A percentile compares a stretch with the other conserved stretches of the same genome.
Evolutionary conservation across 2,329 filamentous ascomycete genomes (phyloP).

Genomic region (Grosmannia huntii): DNA sequence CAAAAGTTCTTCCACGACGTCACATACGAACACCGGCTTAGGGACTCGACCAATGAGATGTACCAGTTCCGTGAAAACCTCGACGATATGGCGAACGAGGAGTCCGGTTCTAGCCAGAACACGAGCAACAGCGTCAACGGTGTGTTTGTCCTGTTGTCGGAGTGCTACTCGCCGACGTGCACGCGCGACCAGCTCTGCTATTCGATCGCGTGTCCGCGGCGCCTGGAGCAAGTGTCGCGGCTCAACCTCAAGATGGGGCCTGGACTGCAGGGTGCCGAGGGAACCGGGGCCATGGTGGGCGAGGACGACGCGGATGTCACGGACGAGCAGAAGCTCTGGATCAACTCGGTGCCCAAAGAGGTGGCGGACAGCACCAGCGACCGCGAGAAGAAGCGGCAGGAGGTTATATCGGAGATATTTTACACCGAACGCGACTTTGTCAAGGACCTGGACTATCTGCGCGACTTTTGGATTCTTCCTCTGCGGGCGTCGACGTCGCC

Average conservation of each 20-base stretch:
- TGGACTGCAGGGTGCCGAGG: conserved; percentile 57
- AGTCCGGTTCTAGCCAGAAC: conserved; percentile 33
- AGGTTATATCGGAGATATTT: conserved; percentile 96
- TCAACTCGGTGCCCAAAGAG: conserved; percentile 94
- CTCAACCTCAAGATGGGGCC: conserved; percentile 88
- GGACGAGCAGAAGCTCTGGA: conserved; percentile 97
- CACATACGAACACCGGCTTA: conserved; percentile 88
- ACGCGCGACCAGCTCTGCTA: conserved; percentile 93
- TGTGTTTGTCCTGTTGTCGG: conserved; percentile 88
- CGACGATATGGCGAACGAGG: conserved; percentile 73
- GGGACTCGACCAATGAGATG: conserved; percentile 87
- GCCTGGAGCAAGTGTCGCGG: conserved; percentile 87
- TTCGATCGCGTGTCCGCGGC: conserved; percentile 88
- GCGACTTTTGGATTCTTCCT: conserved; percentile 97
- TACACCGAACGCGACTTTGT: conserved; percentile 98
- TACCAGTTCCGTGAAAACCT: conserved; percentile 94
- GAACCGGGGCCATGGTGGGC: conserved; percentile 40
- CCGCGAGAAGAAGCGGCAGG: conserved; percentile 90
- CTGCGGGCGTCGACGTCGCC: conserved; percentile 71
- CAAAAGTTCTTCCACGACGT: conserved; percentile 99
- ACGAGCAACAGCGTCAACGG: conserved; percentile 54
- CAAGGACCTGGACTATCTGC: conserved; percentile 92
- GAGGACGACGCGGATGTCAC: conserved; percentile 75
- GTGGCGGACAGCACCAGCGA: conserved; percentile 82
- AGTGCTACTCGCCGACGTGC: conserved; percentile 97